Base-by-base conservation (phyloP, 345 rosid species). In the Acer negundo region DNA sequence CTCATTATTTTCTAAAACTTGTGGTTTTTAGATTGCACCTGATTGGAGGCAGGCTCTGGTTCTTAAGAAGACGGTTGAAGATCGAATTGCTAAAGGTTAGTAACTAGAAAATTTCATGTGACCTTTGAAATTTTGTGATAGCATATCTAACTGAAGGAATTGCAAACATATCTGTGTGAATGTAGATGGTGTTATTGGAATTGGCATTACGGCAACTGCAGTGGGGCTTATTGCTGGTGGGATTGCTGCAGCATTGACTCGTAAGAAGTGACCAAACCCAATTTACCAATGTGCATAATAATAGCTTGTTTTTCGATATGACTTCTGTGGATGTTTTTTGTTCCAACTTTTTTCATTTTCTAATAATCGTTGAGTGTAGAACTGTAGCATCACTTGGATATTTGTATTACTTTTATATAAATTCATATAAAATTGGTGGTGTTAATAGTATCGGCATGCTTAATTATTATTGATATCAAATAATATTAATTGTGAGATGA, bases 171-270 rank as follows among this genome's bases (percentile, higher is more conserved):
- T 49, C 67, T 78, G 62, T 81, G 47, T 76, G 49, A 38, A 77
- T 78, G 86, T 87, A 94, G 96, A 92, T 87, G 94, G 96, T 86
- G 89, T 91, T 31, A 92, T 94, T 82, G 96, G 98, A 81, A 91
- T 94, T 69, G 93, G 96, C 77, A 89, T 94, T 79, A 86, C 96
- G 4, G 98, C 96, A 28, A 89, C 98, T 42, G 93, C 94, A 1
- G 86, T 94, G 67, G 97, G 96, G 70, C 91, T 94, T 62, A 75
- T 92, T 59, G 97, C 89, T 20, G 94, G 94, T 78, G 97, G 97
- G 67, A 81, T 94, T 63, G 96, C 91, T 28, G 94, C 98, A 49
- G 94, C 91, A 31, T 38, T 94, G 80, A 85, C 93, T 83, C 93
- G 93, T 85, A 91, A 86, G 90, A 87, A 88, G 22, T 92, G 87